phyloP scores from a whole-genome alignment of 1,284 basidiomycete genomes.

The Bondarzewia mesenterica region DNA sequence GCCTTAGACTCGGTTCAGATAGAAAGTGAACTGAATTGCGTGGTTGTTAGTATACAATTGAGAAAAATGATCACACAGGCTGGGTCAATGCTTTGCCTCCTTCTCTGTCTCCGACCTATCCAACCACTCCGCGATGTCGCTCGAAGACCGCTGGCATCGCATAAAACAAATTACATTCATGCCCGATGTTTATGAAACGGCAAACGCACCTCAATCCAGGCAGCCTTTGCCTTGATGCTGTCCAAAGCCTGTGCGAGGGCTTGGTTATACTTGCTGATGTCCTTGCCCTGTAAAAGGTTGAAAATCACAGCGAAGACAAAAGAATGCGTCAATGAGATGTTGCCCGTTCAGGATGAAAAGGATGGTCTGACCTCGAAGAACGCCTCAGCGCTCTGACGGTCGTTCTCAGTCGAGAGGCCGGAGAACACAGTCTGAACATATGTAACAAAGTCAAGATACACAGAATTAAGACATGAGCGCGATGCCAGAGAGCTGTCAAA shows the following conservation, averaged over 20 bases:
- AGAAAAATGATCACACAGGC: too few relatives aligned
- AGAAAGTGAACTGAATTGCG: too few relatives aligned
- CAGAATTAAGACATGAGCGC: not conserved
- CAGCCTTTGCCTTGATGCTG: not conserved
- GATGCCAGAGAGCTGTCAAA: not conserved
- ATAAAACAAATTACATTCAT: not conserved
- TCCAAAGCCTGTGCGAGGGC: not conserved
- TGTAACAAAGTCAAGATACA: not conserved
- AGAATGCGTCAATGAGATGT: not conserved
- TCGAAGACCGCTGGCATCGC: slow-evolving; percentile 40
- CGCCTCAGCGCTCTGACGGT: not conserved
- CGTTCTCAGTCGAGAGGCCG: slow-evolving; percentile 21
- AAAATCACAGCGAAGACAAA: too few relatives aligned
- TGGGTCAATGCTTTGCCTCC: not conserved
- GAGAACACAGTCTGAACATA: not conserved
- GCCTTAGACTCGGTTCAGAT: too few relatives aligned
- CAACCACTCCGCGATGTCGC: slow-evolving; percentile 58
- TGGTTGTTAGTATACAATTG: too few relatives aligned
- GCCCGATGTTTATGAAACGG: not conserved
- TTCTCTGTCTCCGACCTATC: slow-evolving; percentile 28
- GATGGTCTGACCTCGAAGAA: not conserved
- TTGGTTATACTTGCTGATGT: not conserved
- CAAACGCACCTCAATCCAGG: not conserved
- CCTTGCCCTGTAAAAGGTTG: slow-evolving; percentile 2
- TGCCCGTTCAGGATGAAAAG: not conserved